Conservation (phyloP, 2,329 filamentous ascomycete genomes). For the Ophiostoma sp. region DNA sequence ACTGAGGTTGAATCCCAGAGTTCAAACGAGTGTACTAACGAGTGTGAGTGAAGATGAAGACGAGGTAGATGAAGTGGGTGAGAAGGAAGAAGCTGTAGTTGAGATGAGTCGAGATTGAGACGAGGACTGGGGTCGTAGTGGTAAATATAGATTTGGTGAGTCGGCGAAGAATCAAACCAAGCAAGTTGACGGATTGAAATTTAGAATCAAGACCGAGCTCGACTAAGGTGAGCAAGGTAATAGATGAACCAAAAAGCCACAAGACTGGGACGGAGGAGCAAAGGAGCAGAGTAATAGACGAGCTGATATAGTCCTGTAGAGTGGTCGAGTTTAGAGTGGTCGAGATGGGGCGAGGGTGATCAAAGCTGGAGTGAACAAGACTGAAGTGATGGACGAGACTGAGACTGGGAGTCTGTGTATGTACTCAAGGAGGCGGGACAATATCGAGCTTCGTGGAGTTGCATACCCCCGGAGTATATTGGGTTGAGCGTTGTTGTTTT, state of each 20-base stretch:
- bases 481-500: not conserved
- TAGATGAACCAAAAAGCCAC: conserved; percentile 1
- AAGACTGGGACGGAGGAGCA: not conserved
- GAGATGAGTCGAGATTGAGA: not conserved
- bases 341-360: not conserved
- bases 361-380: not conserved
- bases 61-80: conserved; percentile 21
- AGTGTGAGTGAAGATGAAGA: conserved; percentile 22
- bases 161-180: not conserved
- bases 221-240: conserved; percentile 1
- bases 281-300: not conserved
- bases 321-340: conserved; percentile 3
- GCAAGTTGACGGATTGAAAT: not conserved
- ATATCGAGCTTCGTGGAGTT: not conserved
- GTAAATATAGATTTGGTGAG: not conserved
- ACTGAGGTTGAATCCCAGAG: not conserved
- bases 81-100: not conserved
- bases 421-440: not conserved
- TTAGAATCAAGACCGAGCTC: not conserved
- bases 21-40: not conserved
- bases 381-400: not conserved
- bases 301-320: not conserved
- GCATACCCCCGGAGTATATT: not conserved
- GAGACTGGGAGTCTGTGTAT: not conserved
- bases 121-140: not conserved